Base-by-base conservation (phyloP, 139 green algal genomes). In the Spirogloea muscicola region DNA sequence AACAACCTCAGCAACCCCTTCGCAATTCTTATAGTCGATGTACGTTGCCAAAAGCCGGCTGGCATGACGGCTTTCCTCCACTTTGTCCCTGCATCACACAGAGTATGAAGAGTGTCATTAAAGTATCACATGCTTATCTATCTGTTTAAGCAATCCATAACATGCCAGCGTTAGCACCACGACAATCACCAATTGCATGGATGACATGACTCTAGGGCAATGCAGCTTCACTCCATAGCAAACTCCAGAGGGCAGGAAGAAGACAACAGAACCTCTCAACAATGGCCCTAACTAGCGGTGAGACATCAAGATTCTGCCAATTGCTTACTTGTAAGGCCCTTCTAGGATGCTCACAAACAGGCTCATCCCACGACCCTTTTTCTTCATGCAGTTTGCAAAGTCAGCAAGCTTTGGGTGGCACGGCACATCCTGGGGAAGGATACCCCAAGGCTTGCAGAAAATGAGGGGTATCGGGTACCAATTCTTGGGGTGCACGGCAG, bases 331-430 rank as follows among this genome's bases (percentile, higher is more conserved):
- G 60, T 55, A 83, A 6, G 42, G 16, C 31, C 76, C 76, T 31
- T 83, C 77, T 0, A 84, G 25, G 39, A 84, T 81, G 49, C 52
- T 73, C 13, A 77, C 52, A 9, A 84, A 75, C 27, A 84, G 77
- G 58, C 43, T 59, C 58, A 84, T 73, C 25, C 77, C 77, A 34
- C 61, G 74, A 18, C 74, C 74, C 67, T 82, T 82, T 27, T 82
- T 79, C 77, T 84, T 84, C 76, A 84, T 74, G 77, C 64, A 84
- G 39, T 77, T 83, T 49, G 77, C 77, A 46, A 84, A 84, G 29
- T 79, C 74, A 4, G 79, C 44, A 3, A 84, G 77, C 74, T 79
- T 83, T 0, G 77, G 77, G 41, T 84, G 77, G 72, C 77, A 84
- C 3, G 77, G 77, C 39, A 83, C 49, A 41, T 83, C 74, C 10